Conservation (phyloP, 2,329 filamentous ascomycete species). For the Penicillium sp. region DNA sequence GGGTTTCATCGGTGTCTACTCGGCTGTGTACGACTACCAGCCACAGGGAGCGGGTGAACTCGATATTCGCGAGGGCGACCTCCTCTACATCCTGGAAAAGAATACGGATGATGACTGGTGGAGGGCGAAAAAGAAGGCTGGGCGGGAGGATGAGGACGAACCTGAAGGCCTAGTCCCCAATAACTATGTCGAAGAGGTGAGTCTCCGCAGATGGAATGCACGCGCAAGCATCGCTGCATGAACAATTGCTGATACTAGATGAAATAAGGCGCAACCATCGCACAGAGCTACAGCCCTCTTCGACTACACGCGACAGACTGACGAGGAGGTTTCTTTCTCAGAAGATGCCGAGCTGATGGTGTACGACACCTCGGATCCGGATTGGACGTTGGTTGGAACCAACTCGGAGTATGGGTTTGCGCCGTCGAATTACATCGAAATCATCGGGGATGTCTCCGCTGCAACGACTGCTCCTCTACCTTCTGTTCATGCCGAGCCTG, state of each 20-base stretch:
- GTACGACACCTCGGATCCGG: slow-evolving; percentile 86
- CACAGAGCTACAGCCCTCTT: slow-evolving; percentile 86
- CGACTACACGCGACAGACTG: slow-evolving; percentile 94
- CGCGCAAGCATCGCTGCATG: background rate
- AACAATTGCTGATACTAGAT: slow-evolving; percentile 1
- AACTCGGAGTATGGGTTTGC: slow-evolving; percentile 89
- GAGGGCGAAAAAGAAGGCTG: slow-evolving; percentile 90
- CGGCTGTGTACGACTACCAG: slow-evolving; percentile 86
- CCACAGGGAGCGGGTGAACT: slow-evolving; percentile 85
- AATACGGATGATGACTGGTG: slow-evolving; percentile 81
- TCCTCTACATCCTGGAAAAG: slow-evolving; percentile 86
- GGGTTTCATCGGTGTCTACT: slow-evolving; percentile 90
- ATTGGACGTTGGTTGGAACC: slow-evolving; percentile 90
- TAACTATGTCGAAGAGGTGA: slow-evolving; percentile 92
- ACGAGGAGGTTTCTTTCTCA: slow-evolving; percentile 93
- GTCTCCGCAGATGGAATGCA: slow-evolving; percentile 25
- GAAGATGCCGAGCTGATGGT: slow-evolving; percentile 82
- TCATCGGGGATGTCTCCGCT: slow-evolving; percentile 52
- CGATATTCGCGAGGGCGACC: slow-evolving; percentile 76
- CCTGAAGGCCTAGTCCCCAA: slow-evolving; percentile 85
- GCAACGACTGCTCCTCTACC: slow-evolving; percentile 40
- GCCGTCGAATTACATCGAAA: slow-evolving; percentile 91
- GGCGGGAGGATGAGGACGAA: slow-evolving; percentile 80
- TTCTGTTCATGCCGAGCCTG: slow-evolving; percentile 33
- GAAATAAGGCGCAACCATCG: slow-evolving; percentile 62